Percentiles rank a stretch among this genome's conserved stretches.
Conservation (phyloP, 2,329 filamentous ascomycete species). For the Aureobasidium sp. region DNA sequence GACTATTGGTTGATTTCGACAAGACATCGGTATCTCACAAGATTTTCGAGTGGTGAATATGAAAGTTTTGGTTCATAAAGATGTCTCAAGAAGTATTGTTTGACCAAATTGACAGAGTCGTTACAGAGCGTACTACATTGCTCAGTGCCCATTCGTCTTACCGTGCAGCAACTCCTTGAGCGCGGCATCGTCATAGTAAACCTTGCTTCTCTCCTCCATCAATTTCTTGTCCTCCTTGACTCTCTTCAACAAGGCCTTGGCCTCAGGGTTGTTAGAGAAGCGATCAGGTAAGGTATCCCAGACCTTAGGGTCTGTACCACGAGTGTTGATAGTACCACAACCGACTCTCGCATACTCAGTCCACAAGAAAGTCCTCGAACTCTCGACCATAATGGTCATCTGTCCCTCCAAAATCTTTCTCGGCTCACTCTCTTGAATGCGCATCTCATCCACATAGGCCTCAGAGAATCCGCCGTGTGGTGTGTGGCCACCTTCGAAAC, state of each 20-base stretch:
- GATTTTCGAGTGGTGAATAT: neutral
- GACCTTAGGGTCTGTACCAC: conserved; percentile 32
- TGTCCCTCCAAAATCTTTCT: conserved; percentile 37
- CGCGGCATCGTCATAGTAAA: conserved; percentile 18
- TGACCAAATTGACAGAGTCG: neutral
- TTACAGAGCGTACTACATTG: neutral
- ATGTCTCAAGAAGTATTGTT: neutral
- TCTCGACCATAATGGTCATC: conserved; percentile 34
- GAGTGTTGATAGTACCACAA: conserved; percentile 30
- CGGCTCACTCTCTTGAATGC: conserved; percentile 36
- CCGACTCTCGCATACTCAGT: conserved; percentile 32
- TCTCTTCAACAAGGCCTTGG: conserved; percentile 27
- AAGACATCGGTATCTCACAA: neutral
- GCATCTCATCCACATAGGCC: conserved; percentile 40
- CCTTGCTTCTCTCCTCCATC: conserved; percentile 17
- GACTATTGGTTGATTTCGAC: neutral
- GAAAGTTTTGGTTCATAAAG: neutral
- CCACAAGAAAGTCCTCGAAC: conserved; percentile 32
- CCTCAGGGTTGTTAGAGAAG: conserved; percentile 31
- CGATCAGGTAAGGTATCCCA: conserved; percentile 33
- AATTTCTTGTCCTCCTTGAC: conserved; percentile 20
- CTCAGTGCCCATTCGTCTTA: neutral
- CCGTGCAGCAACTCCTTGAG: conserved; percentile 13
- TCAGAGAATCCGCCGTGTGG: conserved; percentile 37
- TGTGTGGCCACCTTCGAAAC: conserved; percentile 32